Conservation (phyloP, 257 asterid species). For the Solanum ossicruentum region DNA sequence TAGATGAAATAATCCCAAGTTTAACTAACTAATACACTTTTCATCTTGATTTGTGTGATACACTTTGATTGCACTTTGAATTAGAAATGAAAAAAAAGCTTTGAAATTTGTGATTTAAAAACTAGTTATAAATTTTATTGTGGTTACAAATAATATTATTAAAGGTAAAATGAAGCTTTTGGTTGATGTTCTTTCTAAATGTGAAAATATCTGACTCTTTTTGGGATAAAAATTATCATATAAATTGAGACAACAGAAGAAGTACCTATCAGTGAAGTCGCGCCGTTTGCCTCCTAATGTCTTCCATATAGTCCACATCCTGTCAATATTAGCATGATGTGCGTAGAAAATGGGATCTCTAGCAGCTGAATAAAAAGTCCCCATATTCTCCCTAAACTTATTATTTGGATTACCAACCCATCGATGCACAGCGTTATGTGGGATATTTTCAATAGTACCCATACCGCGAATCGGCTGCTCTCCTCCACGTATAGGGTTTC, state of each 20-base stretch:
- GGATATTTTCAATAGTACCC: conserved; percentile 38
- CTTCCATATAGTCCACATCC: conserved; percentile 59
- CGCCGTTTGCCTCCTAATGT: conserved; percentile 3
- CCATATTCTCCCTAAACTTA: conserved; percentile 33
- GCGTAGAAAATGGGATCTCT: conserved; percentile 41
- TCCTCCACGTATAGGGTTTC: conserved; percentile 20
- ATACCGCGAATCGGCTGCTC: conserved; percentile 13
- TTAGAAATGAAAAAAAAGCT: not conserved
- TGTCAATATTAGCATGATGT: conserved; percentile 55
- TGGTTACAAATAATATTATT: not conserved
- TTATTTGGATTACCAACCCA: conserved; percentile 32
- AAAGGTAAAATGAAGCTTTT: not conserved
- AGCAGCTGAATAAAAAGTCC: conserved; percentile 53
- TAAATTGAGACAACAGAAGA: not conserved
- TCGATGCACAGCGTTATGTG: conserved; percentile 30
- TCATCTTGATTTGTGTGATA: not conserved
- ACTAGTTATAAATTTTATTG: not conserved
- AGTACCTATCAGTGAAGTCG: conserved; percentile 23
- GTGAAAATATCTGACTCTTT: not conserved
- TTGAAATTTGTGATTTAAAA: not conserved
- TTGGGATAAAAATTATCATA: not conserved
- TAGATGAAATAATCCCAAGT: not conserved
- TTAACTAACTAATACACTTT: not conserved
- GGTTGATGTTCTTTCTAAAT: not conserved
- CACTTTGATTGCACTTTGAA: not conserved